A percentile compares a stretch with the other conserved stretches of the same genome.
Evolutionary conservation across 129 eudicot genomes (phyloP).

Genomic region (Cynara cardunculus): DNA sequence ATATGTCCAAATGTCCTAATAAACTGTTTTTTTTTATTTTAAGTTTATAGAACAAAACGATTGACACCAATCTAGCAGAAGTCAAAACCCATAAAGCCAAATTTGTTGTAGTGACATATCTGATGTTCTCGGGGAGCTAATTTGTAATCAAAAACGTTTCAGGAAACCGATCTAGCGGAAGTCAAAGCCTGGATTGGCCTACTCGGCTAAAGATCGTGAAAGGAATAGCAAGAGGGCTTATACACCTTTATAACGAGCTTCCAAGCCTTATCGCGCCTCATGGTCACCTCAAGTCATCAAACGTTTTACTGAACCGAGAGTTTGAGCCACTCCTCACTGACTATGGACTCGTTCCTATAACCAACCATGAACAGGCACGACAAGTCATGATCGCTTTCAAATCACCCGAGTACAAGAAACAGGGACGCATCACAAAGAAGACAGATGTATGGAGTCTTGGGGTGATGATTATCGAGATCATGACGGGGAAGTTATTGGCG

Average conservation of each 20-base stretch:
- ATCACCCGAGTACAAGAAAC: constrained; percentile 57
- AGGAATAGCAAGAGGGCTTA: constrained; percentile 61
- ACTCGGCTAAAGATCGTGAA: constrained; percentile 61
- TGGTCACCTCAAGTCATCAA: constrained; percentile 72
- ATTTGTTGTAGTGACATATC: not conserved
- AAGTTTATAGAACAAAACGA: not conserved
- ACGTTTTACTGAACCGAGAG: constrained; percentile 44
- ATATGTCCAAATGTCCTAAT: not conserved
- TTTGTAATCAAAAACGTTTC: constrained; percentile 6
- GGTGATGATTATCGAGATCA: constrained; percentile 65
- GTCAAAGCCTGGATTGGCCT: constrained; percentile 44
- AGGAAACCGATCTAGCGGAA: constrained; percentile 41
- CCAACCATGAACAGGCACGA: constrained; percentile 57
- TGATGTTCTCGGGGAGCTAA: not conserved
- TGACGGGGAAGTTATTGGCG: constrained; percentile 64
- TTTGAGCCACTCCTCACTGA: constrained; percentile 56
- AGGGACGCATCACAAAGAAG: constrained; percentile 43
- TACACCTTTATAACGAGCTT: constrained; percentile 57
- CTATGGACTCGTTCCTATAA: constrained; percentile 48
- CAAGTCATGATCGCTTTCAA: constrained; percentile 52
- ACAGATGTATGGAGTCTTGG: constrained; percentile 80
- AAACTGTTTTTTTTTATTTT: not conserved
- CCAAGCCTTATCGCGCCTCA: constrained; percentile 56
- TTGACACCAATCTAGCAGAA: too few species aligned
- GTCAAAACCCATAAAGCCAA: too few species aligned